These are phyloP conservation scores for Ophiostoma angusticollis DNA, from an alignment of 2,329 filamentous ascomycete genomes.

Conservation along the genomic window DNA sequence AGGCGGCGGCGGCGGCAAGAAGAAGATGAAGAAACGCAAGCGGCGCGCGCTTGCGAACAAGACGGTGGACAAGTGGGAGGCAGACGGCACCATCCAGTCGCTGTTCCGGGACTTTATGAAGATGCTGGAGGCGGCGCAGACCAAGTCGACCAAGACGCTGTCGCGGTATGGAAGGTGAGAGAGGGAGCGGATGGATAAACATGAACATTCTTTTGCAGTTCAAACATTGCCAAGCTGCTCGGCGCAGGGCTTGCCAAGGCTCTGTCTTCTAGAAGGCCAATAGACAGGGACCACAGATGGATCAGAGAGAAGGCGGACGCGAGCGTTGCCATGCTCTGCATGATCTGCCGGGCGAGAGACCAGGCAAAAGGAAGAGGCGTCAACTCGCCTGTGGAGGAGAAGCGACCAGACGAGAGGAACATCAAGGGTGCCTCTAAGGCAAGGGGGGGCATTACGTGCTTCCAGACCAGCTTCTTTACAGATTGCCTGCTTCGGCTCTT, in stretches of 20 bases:
- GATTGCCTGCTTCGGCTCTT: too few species aligned
- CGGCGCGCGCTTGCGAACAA: constrained; percentile 46
- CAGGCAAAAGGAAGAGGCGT: neutral
- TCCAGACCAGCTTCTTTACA: too few species aligned
- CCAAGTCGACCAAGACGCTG: constrained; percentile 20
- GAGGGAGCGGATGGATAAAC: neutral
- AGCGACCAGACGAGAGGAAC: too few species aligned
- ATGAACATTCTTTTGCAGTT: constrained; percentile 1
- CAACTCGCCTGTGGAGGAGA: too few species aligned
- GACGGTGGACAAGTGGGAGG: constrained; percentile 53
- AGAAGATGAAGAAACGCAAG: constrained; percentile 45
- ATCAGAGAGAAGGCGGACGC: too few species aligned
- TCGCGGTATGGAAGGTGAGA: constrained; percentile 9
- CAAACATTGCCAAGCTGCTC: constrained; percentile 6
- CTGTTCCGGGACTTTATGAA: constrained; percentile 55
- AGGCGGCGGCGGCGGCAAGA: constrained; percentile 31
- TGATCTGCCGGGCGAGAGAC: constrained; percentile 1
- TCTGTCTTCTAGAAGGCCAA: constrained; percentile 6
- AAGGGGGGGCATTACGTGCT: too few species aligned
- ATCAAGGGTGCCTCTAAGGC: too few species aligned
- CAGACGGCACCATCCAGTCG: constrained; percentile 41
- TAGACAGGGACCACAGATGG: too few species aligned
- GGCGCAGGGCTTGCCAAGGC: constrained; percentile 2
- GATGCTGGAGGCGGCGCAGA: constrained; percentile 45
- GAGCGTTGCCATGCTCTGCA: constrained; percentile 4